phyloP scores from a whole-genome alignment of 441 rosid genomes.

The Gossypium davidsonii region DNA sequence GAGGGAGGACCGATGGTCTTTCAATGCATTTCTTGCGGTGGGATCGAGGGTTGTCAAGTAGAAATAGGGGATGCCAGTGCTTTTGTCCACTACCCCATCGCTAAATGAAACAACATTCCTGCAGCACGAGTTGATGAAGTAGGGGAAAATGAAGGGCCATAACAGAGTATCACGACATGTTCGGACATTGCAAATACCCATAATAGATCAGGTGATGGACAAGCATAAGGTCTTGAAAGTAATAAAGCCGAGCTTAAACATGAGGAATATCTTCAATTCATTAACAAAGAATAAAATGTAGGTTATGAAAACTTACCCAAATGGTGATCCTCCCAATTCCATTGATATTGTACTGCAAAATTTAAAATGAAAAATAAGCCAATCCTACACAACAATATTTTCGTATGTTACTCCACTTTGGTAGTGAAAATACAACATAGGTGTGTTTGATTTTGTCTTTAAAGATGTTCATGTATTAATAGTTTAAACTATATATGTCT shows the following conservation, averaged over 20 bases:
- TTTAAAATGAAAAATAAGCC: conserved; percentile 10
- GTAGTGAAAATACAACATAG: no score
- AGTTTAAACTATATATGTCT: no score
- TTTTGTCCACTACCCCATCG: conserved; percentile 61
- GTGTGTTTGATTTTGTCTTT: no score
- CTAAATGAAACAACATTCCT: conserved; percentile 93
- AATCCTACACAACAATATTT: conserved; percentile 10
- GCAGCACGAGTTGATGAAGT: background rate
- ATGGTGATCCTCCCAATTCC: conserved; percentile 81
- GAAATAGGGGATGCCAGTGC: conserved; percentile 77
- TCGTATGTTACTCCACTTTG: no score
- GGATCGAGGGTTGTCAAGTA: conserved; percentile 91
- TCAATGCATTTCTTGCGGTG: conserved; percentile 69
- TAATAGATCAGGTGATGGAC: background rate
- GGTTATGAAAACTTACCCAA: conserved; percentile 44
- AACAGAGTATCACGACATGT: background rate
- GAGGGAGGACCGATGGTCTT: conserved; percentile 67
- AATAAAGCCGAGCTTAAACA: background rate
- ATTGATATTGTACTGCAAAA: conserved; percentile 68
- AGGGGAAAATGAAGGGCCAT: background rate
- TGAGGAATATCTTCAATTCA: background rate
- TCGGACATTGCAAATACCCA: background rate
- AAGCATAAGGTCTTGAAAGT: background rate
- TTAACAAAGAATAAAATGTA: background rate
- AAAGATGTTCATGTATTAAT: no score